Evolutionary conservation across 352 stramenopile genomes (phyloP).

Genomic region (Phytopythium kandeliae): DNA sequence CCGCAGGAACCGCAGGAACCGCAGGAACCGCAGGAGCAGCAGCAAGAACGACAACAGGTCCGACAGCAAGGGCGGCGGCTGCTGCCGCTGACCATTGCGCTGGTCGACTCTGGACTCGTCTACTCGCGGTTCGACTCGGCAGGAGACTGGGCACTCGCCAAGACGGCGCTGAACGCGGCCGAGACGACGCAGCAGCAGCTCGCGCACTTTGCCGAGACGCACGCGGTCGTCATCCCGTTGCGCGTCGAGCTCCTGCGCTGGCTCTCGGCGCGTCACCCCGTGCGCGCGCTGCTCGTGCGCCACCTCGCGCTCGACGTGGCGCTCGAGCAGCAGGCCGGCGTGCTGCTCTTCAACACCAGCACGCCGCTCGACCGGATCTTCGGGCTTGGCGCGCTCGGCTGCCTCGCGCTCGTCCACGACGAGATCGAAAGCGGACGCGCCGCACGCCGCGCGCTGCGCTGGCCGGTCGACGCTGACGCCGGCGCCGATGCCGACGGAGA

Average conservation of each 20-base stretch:
- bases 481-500: too few species aligned
- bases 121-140: slow-evolving; percentile 38
- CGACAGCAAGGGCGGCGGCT: too few species aligned
- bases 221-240: slow-evolving; percentile 40
- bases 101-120: slow-evolving; percentile 31
- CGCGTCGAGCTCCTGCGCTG: slow-evolving; percentile 33
- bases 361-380: slow-evolving; percentile 39
- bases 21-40: too few species aligned
- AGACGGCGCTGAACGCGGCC: slow-evolving; percentile 36
- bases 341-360: slow-evolving; percentile 33
- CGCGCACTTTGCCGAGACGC: slow-evolving; percentile 44
- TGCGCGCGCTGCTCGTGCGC: slow-evolving; percentile 25
- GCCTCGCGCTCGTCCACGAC: slow-evolving; percentile 22
- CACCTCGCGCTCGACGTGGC: slow-evolving; percentile 34
- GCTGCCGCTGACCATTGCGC: slow-evolving; percentile 32
- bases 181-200: slow-evolving; percentile 45
- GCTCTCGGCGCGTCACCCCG: slow-evolving; percentile 25
- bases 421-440: neutral
- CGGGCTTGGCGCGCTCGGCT: slow-evolving; percentile 30
- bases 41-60: too few species aligned
- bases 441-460: neutral
- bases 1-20: too few species aligned
- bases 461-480: neutral
- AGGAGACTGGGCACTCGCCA: slow-evolving; percentile 44
- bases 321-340: slow-evolving; percentile 25